These are phyloP conservation scores for Dothistroma septosporum DNA, from an alignment of 2,329 filamentous ascomycete genomes.

Conservation along the genomic window DNA sequence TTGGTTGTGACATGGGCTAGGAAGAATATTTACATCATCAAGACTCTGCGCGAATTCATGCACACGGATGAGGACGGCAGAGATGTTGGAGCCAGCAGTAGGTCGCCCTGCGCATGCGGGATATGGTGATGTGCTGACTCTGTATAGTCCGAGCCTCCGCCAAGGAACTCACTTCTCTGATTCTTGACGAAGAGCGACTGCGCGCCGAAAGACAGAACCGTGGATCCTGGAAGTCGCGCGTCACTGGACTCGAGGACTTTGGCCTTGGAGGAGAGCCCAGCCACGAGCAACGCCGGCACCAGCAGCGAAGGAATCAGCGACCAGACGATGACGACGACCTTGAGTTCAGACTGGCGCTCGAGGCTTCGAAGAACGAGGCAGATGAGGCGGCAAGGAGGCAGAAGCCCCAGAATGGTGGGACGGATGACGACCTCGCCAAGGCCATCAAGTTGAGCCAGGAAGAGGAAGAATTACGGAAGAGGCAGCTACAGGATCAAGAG, in stretches of 20 bases:
- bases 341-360: conserved; percentile 84
- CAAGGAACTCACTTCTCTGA: conserved; percentile 87
- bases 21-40: conserved; percentile 98
- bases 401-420: conserved; percentile 44
- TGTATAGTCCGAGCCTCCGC: conserved; percentile 84
- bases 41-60: conserved; percentile 93
- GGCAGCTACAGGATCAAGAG: conserved; percentile 82
- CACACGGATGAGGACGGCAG: conserved; percentile 93
- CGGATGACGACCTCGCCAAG: conserved; percentile 88
- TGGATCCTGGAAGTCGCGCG: conserved; percentile 93
- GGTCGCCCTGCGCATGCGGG: conserved; percentile 28
- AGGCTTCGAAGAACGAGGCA: conserved; percentile 91
- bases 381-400: conserved; percentile 75
- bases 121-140: conserved; percentile 28
- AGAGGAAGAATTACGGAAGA: conserved; percentile 83
- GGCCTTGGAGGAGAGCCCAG: conserved; percentile 38
- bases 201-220: conserved; percentile 85
- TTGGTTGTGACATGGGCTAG: conserved; percentile 95
- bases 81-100: conserved; percentile 96
- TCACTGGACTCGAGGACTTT: conserved; percentile 71
- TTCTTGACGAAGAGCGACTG: conserved; percentile 89
- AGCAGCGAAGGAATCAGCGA: conserved; percentile 36
- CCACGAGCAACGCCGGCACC: conserved; percentile 36
- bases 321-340: conserved; percentile 67
- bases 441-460: conserved; percentile 92